Conservation (phyloP, 768 basidiomycete genomes). For the Lyophyllum atratum region DNA sequence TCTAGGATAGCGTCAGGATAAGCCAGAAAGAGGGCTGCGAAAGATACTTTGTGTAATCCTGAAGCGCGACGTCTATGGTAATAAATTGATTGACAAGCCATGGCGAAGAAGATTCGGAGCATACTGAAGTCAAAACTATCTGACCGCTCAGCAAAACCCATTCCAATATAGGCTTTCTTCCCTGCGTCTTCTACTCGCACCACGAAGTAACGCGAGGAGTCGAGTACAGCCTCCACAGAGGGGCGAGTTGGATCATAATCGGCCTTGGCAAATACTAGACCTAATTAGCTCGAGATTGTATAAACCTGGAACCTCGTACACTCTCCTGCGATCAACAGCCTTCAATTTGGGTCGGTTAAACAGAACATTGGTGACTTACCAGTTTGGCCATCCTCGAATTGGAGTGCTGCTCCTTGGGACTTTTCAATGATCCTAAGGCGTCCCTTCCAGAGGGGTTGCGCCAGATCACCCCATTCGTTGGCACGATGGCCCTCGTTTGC, state of each 20-base stretch:
- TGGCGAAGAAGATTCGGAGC: conserved; percentile 26
- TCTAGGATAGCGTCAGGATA: conserved; percentile 34
- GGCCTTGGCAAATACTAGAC: conserved; percentile 82
- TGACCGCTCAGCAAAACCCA: conserved; percentile 87
- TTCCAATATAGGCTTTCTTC: conserved; percentile 88
- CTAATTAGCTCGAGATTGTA: conserved; percentile 19
- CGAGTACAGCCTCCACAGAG: conserved; percentile 92
- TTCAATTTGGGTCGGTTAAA: conserved; percentile 1
- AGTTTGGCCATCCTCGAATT: conserved; percentile 79
- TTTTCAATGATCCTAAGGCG: conserved; percentile 84
- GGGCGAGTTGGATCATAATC: conserved; percentile 79
- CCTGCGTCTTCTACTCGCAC: conserved; percentile 87
- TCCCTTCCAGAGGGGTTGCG: conserved; percentile 87
- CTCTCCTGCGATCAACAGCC: conserved; percentile 50
- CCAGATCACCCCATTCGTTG: conserved; percentile 89
- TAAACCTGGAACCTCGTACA: conserved; percentile 43
- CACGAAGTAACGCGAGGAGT: conserved; percentile 95
- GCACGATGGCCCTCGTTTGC: conserved; percentile 90
- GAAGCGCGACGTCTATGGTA: conserved; percentile 72
- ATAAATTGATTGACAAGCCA: conserved; percentile 6
- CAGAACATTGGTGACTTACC: conserved; percentile 49
- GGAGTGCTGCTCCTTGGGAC: conserved; percentile 62
- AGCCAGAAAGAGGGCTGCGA: neutral
- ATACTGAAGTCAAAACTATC: conserved; percentile 93
- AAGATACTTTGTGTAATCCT: conserved; percentile 80